phyloP scores from a whole-genome alignment of 805 yeast species.

The Saccharomycopsis selenospora region DNA sequence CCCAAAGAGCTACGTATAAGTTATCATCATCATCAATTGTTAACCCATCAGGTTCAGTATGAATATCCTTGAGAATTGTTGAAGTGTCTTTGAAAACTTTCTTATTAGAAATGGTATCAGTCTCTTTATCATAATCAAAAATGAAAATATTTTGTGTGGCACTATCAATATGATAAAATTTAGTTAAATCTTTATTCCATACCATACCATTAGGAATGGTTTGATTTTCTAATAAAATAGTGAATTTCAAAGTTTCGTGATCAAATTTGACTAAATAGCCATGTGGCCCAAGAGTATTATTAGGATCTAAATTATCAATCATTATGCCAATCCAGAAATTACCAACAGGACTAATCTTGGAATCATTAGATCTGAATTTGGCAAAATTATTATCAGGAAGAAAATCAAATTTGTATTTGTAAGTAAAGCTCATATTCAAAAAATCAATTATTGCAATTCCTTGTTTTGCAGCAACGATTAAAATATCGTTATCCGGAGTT shows the following conservation, averaged over 20 bases:
- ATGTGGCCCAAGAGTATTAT: slow-evolving; percentile 31
- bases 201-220: slow-evolving; percentile 71
- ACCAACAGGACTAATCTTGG: slow-evolving; percentile 70
- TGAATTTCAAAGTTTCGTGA: slow-evolving; percentile 26
- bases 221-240: slow-evolving; percentile 34
- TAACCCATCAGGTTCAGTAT: slow-evolving; percentile 64
- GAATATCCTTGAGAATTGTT: background rate
- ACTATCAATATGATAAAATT: slow-evolving; percentile 50
- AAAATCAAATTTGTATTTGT: slow-evolving; percentile 34
- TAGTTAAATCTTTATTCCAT: slow-evolving; percentile 38
- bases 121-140: slow-evolving; percentile 36
- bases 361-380: slow-evolving; percentile 69
- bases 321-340: slow-evolving; percentile 77
- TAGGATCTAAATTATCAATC: slow-evolving; percentile 44
- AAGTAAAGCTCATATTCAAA: slow-evolving; percentile 31
- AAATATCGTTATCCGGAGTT: slow-evolving; percentile 45
- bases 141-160: slow-evolving; percentile 39
- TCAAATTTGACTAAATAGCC: slow-evolving; percentile 49
- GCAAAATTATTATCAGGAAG: slow-evolving; percentile 25
- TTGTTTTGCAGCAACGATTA: slow-evolving; percentile 53
- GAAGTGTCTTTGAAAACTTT: slow-evolving; percentile 34
- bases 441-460: slow-evolving; percentile 59
- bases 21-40: slow-evolving; percentile 47
- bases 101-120: slow-evolving; percentile 33
- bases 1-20: slow-evolving; percentile 63